Percentiles rank a stretch among this genome's conserved stretches.
Evolutionary conservation across 2,329 filamentous ascomycete species (phyloP).

Genomic region (Xylariaceae sp.): DNA sequence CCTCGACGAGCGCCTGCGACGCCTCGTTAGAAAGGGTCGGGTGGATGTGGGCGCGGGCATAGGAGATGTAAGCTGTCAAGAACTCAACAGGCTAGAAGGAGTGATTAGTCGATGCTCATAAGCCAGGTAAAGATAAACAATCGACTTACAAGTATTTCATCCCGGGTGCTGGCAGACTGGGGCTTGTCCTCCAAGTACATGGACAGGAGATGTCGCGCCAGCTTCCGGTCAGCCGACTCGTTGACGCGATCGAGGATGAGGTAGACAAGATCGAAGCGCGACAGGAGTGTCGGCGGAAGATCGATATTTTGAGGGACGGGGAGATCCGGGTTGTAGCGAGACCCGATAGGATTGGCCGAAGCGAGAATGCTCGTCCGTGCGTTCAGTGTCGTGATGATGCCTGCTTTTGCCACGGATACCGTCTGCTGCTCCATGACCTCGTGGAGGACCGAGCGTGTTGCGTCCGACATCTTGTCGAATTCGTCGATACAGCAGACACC

Average conservation of each 20-base stretch:
- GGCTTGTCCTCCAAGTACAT: constrained; percentile 97
- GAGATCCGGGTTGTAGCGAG: constrained; percentile 92
- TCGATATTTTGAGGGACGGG: constrained; percentile 98
- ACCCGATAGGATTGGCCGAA: constrained; percentile 95
- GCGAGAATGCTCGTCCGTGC: constrained; percentile 92
- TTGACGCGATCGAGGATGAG: constrained; percentile 92
- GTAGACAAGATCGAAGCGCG: constrained; percentile 95
- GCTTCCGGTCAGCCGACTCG: constrained; percentile 78
- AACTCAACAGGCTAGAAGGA: constrained; percentile 75
- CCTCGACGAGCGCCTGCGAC: constrained; percentile 73
- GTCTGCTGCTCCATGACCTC: constrained; percentile 89
- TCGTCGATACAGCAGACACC: constrained; percentile 82
- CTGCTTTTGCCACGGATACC: constrained; percentile 80
- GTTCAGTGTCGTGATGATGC: constrained; percentile 95
- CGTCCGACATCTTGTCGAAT: constrained; percentile 81
- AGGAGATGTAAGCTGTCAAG: constrained; percentile 94
- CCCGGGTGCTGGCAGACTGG: constrained; percentile 66
- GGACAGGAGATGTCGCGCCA: constrained; percentile 87
- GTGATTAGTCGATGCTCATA: constrained; percentile 23
- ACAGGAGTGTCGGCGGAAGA: constrained; percentile 87
- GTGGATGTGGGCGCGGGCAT: constrained; percentile 80
- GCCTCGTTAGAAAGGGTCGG: constrained; percentile 76
- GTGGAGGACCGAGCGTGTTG: constrained; percentile 73
- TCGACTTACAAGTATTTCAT: constrained; percentile 72
- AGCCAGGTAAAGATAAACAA: not conserved